Percentiles rank a stretch among this genome's conserved stretches.
Evolutionary conservation across 2,329 filamentous ascomycete genomes (phyloP).

Genomic region (Hymenoscyphus fructigenus): DNA sequence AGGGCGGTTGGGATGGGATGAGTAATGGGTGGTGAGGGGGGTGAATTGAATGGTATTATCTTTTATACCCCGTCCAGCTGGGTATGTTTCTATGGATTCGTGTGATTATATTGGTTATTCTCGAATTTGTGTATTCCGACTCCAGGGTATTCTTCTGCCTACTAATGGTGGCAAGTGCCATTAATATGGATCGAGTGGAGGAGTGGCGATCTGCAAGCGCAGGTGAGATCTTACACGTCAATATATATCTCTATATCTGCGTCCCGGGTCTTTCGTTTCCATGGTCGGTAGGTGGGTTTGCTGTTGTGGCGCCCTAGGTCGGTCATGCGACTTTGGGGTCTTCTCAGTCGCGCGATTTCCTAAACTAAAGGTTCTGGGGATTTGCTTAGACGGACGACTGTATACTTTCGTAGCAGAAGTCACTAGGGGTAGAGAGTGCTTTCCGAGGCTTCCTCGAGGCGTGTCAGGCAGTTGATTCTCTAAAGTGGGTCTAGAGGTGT

Average conservation of each 20-base stretch:
- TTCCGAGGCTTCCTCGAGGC: too few species aligned
- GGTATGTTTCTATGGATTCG: neutral
- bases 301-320: neutral
- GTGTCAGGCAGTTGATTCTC: too few species aligned
- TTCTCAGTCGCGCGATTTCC: neutral
- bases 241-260: neutral
- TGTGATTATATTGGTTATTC: neutral
- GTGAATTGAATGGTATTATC: neutral
- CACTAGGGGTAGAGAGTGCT: too few species aligned
- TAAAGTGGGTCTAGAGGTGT: too few species aligned
- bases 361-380: too few species aligned
- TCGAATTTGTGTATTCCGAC: neutral
- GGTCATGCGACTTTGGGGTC: neutral
- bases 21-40: slow-evolving; percentile 22
- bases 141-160: neutral
- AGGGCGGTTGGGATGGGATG: slow-evolving; percentile 30
- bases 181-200: neutral
- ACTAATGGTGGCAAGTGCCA: neutral
- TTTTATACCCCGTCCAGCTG: neutral
- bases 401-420: too few species aligned
- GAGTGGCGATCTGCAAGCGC: neutral
- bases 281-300: neutral
- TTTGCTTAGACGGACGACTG: too few species aligned
- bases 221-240: neutral
- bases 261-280: neutral